Evolutionary conservation across 441 rosid genomes (phyloP).

Genomic region (Dalechampia spathulata): DNA sequence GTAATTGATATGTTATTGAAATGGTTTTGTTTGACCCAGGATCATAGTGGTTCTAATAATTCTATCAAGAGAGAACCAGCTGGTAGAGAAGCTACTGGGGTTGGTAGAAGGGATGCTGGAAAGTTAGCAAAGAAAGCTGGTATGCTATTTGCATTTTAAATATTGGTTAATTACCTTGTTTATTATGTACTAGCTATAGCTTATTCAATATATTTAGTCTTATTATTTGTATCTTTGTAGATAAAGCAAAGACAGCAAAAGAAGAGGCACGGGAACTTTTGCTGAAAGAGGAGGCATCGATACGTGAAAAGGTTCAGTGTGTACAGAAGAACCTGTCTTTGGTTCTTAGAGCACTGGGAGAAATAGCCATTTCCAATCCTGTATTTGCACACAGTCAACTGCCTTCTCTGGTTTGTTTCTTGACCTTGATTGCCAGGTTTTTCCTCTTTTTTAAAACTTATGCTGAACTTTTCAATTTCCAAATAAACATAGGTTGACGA

Average conservation of each 20-base stretch:
- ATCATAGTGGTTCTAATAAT: constrained; percentile 38
- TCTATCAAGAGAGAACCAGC: constrained; percentile 56
- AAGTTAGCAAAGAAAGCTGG: constrained; percentile 76
- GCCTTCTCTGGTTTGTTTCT: constrained; percentile 71
- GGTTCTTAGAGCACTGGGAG: constrained; percentile 84
- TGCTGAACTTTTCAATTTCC: neutral
- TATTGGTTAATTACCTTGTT: constrained; percentile 12
- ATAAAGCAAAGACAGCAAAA: constrained; percentile 90
- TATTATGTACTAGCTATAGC: neutral
- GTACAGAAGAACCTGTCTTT: constrained; percentile 66
- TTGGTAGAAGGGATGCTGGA: constrained; percentile 64
- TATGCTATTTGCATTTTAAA: constrained; percentile 21
- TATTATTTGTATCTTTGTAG: constrained; percentile 30
- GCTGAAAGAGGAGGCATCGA: constrained; percentile 87
- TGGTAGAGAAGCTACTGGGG: constrained; percentile 42
- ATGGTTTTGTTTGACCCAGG: constrained; percentile 29
- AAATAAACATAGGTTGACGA: neutral
- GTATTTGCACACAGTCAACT: constrained; percentile 96
- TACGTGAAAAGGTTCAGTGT: constrained; percentile 59
- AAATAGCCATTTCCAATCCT: constrained; percentile 85
- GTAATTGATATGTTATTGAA: neutral
- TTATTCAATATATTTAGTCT: neutral
- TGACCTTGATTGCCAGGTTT: constrained; percentile 6
- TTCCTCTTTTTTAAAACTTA: neutral
- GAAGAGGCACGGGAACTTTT: constrained; percentile 94